Evolutionary conservation across 2,329 filamentous ascomycete species (phyloP).

Genomic region (Aspergillus proliferans): DNA sequence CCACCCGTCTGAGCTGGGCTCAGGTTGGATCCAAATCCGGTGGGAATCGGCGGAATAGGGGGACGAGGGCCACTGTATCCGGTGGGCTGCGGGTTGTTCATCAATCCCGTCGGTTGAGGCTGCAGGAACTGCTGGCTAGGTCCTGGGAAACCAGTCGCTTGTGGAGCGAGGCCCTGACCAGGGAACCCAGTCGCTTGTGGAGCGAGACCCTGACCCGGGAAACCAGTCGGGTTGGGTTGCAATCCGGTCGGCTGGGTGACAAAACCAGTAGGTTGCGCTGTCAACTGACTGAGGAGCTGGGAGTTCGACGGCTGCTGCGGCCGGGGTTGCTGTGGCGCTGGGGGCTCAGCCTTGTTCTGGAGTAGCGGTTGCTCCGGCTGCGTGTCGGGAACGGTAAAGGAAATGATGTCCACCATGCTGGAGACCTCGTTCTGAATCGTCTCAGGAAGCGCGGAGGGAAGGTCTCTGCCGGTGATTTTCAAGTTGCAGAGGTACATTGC

Average conservation of each 20-base stretch:
- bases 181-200: conserved; percentile 40
- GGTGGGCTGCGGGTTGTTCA: conserved; percentile 64
- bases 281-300: conserved; percentile 53
- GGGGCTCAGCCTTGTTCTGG: conserved; percentile 45
- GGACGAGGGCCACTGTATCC: conserved; percentile 76
- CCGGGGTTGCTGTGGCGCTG: conserved; percentile 58
- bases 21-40: conserved; percentile 58
- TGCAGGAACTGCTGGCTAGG: conserved; percentile 51
- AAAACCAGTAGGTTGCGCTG: conserved; percentile 48
- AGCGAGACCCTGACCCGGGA: conserved; percentile 32
- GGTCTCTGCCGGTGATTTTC: conserved; percentile 75
- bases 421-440: conserved; percentile 93
- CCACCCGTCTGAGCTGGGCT: conserved; percentile 62
- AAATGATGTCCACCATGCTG: conserved; percentile 99
- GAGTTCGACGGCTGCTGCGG: conserved; percentile 65
- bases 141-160: conserved; percentile 34
- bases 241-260: conserved; percentile 63
- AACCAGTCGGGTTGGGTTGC: conserved; percentile 48
- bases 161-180: conserved; percentile 30
- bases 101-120: conserved; percentile 64
- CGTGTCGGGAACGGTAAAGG: conserved; percentile 82
- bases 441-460: conserved; percentile 72
- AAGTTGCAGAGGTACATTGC: conserved; percentile 98
- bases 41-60: conserved; percentile 78
- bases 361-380: conserved; percentile 45